Percentiles rank a stretch among this genome's conserved stretches.
Conservation (phyloP, 2,329 filamentous ascomycete species). For the Xylaria sp. region DNA sequence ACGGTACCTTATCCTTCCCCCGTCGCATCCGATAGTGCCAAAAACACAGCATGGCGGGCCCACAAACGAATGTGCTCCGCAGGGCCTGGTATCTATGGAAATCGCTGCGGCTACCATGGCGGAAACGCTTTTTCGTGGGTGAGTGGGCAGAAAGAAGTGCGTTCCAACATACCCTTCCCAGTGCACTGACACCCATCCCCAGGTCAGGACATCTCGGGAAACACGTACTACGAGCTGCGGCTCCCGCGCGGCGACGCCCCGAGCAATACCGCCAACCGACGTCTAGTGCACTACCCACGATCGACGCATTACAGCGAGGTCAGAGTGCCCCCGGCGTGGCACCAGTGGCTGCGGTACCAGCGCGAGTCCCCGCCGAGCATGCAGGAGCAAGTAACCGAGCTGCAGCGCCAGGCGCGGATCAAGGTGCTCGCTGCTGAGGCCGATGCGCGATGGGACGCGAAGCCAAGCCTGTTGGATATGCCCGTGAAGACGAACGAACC, state of each 20-base stretch:
- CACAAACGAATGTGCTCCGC: conserved; percentile 45
- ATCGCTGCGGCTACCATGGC: conserved; percentile 65
- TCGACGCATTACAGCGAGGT: conserved; percentile 61
- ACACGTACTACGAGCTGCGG: conserved; percentile 73
- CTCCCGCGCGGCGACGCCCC: conserved; percentile 49
- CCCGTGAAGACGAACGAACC: conserved; percentile 40
- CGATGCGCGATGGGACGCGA: conserved; percentile 68
- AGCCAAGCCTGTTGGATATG: conserved; percentile 48
- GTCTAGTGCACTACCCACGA: conserved; percentile 65
- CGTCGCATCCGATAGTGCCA: conserved; percentile 9
- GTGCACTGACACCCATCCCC: conserved; percentile 3
- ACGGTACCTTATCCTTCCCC: background rate
- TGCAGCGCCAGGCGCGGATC: conserved; percentile 58
- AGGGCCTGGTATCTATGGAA: conserved; percentile 67
- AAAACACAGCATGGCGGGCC: conserved; percentile 41
- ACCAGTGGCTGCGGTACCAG: conserved; percentile 71
- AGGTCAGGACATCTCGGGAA: conserved; percentile 69
- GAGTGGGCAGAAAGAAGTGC: too few relatives aligned
- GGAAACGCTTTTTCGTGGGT: conserved; percentile 67
- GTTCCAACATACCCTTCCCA: too few relatives aligned
- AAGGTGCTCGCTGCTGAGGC: conserved; percentile 64
- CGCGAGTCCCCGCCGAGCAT: conserved; percentile 60
- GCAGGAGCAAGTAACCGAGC: conserved; percentile 61
- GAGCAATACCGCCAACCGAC: conserved; percentile 52
- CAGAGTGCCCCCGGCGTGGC: conserved; percentile 66